Percentiles rank a stretch among this genome's conserved stretches.
phyloP scores from a whole-genome alignment of 441 rosid genomes.

The Biscutella laevigata region DNA sequence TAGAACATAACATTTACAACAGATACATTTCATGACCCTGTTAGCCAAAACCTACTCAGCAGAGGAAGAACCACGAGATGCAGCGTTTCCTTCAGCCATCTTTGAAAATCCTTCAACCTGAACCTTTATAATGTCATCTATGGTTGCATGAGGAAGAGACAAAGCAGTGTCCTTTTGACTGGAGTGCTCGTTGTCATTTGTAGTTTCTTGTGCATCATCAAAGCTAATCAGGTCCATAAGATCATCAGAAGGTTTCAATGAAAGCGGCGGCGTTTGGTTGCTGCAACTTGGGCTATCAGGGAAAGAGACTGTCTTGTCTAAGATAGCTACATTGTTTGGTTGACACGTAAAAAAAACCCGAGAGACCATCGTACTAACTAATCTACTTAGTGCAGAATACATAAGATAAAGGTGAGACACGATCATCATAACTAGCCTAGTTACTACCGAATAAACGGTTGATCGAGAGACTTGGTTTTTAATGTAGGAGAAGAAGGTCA shows the following conservation, averaged over 20 bases:
- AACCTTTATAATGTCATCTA: slow-evolving; percentile 40
- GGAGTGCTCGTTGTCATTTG: slow-evolving; percentile 5
- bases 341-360: slow-evolving; percentile 38
- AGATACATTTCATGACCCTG: slow-evolving; percentile 23
- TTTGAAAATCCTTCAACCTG: slow-evolving; percentile 33
- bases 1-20: slow-evolving; percentile 19
- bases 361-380: slow-evolving; percentile 36
- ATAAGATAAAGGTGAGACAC: slow-evolving; percentile 46
- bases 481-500: slow-evolving; percentile 45
- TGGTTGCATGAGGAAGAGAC: slow-evolving; percentile 17
- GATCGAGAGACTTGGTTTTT: slow-evolving; percentile 48
- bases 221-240: slow-evolving; percentile 37
- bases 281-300: neutral
- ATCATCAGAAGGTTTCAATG: slow-evolving; percentile 26
- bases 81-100: slow-evolving; percentile 23
- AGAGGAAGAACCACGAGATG: slow-evolving; percentile 10
- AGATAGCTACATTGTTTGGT: slow-evolving; percentile 26
- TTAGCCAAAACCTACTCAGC: slow-evolving; percentile 22
- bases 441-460: slow-evolving; percentile 19
- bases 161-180: neutral
- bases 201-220: slow-evolving; percentile 22
- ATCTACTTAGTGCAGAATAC: slow-evolving; percentile 34
- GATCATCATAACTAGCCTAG: slow-evolving; percentile 36
- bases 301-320: slow-evolving; percentile 28
- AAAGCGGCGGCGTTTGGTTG: slow-evolving; percentile 16